Evolutionary conservation across 1,139 yeast genomes (phyloP).

Genomic region (Spathaspora sp.): DNA sequence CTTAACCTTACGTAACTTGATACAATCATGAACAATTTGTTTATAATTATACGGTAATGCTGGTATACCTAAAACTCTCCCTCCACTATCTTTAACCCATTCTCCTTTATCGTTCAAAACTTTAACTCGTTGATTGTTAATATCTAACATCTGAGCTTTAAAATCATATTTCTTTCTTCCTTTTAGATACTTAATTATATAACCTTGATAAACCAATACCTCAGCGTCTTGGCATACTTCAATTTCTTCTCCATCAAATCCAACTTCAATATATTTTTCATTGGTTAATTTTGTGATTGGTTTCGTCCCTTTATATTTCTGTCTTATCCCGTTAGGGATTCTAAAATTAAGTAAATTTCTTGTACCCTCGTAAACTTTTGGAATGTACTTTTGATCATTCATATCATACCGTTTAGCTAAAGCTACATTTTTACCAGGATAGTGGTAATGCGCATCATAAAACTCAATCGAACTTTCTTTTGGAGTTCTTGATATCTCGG

Average conservation of each 20-base stretch:
- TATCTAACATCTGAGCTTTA: constrained; percentile 2
- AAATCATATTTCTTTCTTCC: no score
- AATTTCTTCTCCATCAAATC: not conserved
- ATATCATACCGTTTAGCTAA: not conserved
- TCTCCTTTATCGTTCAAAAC: not conserved
- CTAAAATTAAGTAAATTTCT: not conserved
- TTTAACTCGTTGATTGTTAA: constrained; percentile 2
- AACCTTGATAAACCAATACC: no score
- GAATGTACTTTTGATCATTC: not conserved
- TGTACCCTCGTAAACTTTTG: not conserved
- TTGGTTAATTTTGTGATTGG: not conserved
- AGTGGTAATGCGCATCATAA: not conserved
- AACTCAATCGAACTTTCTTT: no score
- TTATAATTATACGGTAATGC: constrained; percentile 4
- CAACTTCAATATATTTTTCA: not conserved
- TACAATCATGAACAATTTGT: constrained; percentile 5
- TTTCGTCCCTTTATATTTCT: not conserved
- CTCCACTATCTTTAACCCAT: constrained; percentile 1
- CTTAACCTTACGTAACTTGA: constrained; percentile 1
- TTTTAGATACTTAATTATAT: not conserved
- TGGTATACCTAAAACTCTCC: not conserved
- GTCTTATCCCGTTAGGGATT: no score
- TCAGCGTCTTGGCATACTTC: no score
- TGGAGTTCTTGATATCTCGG: not conserved
- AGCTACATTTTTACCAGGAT: not conserved